Percentiles rank a stretch among this genome's conserved stretches.
phyloP scores from a whole-genome alignment of 768 basidiomycete species.

The Collybia sp. region DNA sequence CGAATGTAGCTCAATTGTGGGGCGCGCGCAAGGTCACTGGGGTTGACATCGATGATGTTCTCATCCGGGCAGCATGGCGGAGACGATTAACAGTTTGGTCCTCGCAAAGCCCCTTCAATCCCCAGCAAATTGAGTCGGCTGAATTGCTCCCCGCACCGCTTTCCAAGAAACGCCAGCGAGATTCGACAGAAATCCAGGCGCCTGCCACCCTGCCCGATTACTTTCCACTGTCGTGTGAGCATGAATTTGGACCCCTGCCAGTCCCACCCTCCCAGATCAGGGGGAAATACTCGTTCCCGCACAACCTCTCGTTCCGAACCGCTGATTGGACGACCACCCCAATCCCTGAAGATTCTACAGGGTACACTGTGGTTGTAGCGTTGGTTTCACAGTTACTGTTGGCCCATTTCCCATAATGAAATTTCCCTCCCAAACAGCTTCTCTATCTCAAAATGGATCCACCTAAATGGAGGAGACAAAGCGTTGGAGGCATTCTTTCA shows the following conservation, averaged over 20 bases:
- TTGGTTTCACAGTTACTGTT: conserved; percentile 28
- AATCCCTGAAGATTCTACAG: conserved; percentile 51
- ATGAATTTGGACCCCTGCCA: conserved; percentile 72
- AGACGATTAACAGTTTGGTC: conserved; percentile 70
- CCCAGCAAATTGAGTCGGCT: not conserved
- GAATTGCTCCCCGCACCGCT: not conserved
- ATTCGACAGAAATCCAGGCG: not conserved
- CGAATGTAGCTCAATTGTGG: conserved; percentile 52
- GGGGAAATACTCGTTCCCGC: conserved; percentile 53
- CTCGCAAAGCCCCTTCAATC: conserved; percentile 40
- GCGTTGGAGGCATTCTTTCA: conserved; percentile 67
- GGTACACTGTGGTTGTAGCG: conserved; percentile 81
- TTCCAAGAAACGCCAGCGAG: conserved; percentile 19
- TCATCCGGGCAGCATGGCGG: conserved; percentile 76
- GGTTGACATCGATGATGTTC: conserved; percentile 78
- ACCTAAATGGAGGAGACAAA: conserved; percentile 75
- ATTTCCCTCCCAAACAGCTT: conserved; percentile 40
- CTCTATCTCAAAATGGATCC: conserved; percentile 91
- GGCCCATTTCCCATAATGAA: not conserved
- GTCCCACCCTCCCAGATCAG: conserved; percentile 41
- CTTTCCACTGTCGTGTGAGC: conserved; percentile 76
- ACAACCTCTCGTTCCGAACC: conserved; percentile 69
- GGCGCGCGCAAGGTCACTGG: conserved; percentile 68
- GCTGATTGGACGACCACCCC: conserved; percentile 67
- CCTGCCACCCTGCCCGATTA: conserved; percentile 32